Conservation (phyloP, 768 basidiomycete species). For the Pulveroboletus sp. region DNA sequence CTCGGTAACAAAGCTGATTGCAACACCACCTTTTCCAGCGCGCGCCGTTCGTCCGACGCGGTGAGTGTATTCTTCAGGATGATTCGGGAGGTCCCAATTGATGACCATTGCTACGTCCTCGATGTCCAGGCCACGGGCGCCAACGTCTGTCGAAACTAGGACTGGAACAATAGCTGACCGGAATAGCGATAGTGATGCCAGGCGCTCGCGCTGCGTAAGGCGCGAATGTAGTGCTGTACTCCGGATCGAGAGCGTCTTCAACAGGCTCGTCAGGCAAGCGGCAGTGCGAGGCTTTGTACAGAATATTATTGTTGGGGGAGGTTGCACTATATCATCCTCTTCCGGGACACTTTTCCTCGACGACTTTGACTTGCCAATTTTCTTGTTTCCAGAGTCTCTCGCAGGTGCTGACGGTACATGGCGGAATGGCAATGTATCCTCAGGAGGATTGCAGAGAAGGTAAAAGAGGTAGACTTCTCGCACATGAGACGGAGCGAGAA, state of each 20-base stretch:
- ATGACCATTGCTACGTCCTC: conserved; percentile 94
- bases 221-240: conserved; percentile 90
- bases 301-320: conserved; percentile 97
- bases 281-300: conserved; percentile 80
- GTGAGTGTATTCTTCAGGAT: conserved; percentile 93
- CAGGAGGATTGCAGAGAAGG: conserved; percentile 84
- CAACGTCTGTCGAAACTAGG: conserved; percentile 92
- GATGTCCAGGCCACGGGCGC: conserved; percentile 91
- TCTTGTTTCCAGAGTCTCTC: conserved; percentile 14
- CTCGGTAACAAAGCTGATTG: conserved; percentile 94
- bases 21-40: conserved; percentile 83
- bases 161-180: conserved; percentile 84
- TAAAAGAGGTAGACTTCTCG: conserved; percentile 90
- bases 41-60: conserved; percentile 92
- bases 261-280: conserved; percentile 77
- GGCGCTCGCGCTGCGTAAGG: conserved; percentile 85
- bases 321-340: conserved; percentile 57
- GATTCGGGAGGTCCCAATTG: conserved; percentile 93
- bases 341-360: conserved; percentile 31
- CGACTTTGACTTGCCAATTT: conserved; percentile 31
- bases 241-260: conserved; percentile 76
- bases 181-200: conserved; percentile 82
- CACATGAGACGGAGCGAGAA: conserved; percentile 92
- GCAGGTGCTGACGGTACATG: conserved; percentile 53
- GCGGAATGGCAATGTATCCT: conserved; percentile 61